Conservation (phyloP, 2,329 filamentous ascomycete genomes). For the Ophiostoma quercus region DNA sequence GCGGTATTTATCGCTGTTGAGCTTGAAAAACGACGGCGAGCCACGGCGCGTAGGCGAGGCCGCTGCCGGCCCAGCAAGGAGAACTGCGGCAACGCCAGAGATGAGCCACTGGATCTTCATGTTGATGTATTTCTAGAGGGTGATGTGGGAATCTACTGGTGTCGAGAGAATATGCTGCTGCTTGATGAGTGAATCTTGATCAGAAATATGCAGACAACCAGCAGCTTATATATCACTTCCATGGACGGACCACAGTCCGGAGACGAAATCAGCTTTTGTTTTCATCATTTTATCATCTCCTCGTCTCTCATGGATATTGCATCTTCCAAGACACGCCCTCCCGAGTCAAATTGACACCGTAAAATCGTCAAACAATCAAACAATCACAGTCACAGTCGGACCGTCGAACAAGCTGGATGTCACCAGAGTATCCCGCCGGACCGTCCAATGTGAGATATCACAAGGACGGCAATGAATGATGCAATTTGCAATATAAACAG, state of each 20-base stretch:
- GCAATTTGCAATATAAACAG: not conserved
- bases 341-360: not conserved
- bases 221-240: not conserved
- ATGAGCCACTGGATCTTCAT: conserved; percentile 18
- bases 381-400: not conserved
- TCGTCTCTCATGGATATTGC: not conserved
- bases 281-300: not conserved
- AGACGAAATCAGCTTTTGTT: not conserved
- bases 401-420: not conserved
- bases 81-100: not conserved
- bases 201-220: not conserved
- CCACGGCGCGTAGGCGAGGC: conserved; percentile 18
- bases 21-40: conserved; percentile 3
- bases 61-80: not conserved
- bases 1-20: not conserved
- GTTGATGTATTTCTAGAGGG: not conserved
- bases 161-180: not conserved
- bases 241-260: not conserved
- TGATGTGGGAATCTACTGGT: not conserved
- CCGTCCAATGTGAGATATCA: not conserved
- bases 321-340: not conserved
- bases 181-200: not conserved
- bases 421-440: conserved; percentile 6
- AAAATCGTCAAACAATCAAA: not conserved
- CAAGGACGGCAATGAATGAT: not conserved